A percentile compares a stretch with the other conserved stretches of the same genome.
phyloP scores from a whole-genome alignment of 2,329 filamentous ascomycete genomes.

The Ceratocystiopsis sp. region DNA sequence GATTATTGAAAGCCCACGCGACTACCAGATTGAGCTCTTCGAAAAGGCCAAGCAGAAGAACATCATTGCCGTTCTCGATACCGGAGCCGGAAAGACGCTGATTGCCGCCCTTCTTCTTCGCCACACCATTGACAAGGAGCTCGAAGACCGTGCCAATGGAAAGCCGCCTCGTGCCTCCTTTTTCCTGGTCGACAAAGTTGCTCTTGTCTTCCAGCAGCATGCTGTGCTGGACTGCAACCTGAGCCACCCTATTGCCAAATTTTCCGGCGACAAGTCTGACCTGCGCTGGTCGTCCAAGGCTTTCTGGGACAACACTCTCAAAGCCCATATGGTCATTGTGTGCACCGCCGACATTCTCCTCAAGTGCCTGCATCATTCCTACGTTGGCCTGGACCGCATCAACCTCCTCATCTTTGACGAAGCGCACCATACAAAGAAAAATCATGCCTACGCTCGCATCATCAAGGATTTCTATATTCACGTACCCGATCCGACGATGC shows the following conservation, averaged over 20 bases:
- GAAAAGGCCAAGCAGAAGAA: constrained; percentile 73
- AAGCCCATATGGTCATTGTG: constrained; percentile 65
- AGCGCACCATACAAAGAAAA: constrained; percentile 89
- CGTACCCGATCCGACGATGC: constrained; percentile 22
- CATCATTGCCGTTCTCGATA: constrained; percentile 83
- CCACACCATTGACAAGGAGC: constrained; percentile 58
- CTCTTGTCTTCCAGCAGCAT: constrained; percentile 78
- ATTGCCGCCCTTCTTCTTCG: constrained; percentile 77
- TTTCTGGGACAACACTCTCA: constrained; percentile 35
- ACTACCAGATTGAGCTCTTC: constrained; percentile 87
- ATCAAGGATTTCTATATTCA: constrained; percentile 70
- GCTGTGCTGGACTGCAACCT: constrained; percentile 69
- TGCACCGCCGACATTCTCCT: constrained; percentile 82
- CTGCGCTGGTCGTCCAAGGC: constrained; percentile 19
- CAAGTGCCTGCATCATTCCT: constrained; percentile 61
- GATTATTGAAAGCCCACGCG: constrained; percentile 62
- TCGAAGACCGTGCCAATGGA: constrained; percentile 48
- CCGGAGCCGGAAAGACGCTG: constrained; percentile 92
- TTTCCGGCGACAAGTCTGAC: constrained; percentile 54
- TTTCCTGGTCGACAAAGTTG: constrained; percentile 82
- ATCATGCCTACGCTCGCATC: constrained; percentile 77
- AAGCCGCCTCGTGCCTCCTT: constrained; percentile 53
- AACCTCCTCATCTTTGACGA: constrained; percentile 92
- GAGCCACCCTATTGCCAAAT: constrained; percentile 53
- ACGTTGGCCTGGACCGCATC: constrained; percentile 64